Evolutionary conservation across 306 rosid genomes (phyloP).

Genomic region (Pueraria montana): DNA sequence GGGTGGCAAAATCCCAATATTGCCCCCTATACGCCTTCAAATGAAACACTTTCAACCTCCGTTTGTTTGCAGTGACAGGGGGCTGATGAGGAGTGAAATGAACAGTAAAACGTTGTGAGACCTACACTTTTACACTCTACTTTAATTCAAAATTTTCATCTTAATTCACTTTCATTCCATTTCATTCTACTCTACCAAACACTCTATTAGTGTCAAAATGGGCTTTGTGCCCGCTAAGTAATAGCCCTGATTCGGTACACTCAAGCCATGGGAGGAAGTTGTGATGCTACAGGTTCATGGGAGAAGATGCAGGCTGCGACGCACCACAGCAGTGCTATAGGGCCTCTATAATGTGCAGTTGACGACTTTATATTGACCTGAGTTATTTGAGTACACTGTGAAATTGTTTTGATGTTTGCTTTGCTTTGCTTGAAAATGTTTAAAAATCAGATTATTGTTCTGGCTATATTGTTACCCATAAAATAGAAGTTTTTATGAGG

Average conservation of each 20-base stretch:
- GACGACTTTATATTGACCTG: not conserved
- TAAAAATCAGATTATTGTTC: not conserved
- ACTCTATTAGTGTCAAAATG: not conserved
- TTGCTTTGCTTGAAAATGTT: not conserved
- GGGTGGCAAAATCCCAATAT: too few relatives aligned
- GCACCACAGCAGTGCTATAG: not conserved
- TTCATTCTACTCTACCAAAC: too few relatives aligned
- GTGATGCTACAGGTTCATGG: not conserved
- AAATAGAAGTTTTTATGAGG: not conserved
- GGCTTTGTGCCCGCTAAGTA: not conserved
- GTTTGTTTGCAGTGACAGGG: too few relatives aligned
- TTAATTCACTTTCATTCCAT: too few relatives aligned
- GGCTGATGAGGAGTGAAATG: too few relatives aligned
- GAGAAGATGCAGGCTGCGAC: not conserved
- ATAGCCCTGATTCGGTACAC: not conserved
- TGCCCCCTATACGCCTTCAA: too few relatives aligned
- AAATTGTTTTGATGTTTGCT: not conserved
- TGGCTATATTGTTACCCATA: not conserved
- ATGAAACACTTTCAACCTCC: too few relatives aligned
- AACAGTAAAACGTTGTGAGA: too few relatives aligned
- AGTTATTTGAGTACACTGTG: not conserved
- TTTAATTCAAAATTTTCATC: too few relatives aligned
- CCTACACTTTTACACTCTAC: too few relatives aligned
- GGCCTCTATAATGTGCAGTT: not conserved
- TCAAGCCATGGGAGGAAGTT: not conserved